Base-by-base conservation (phyloP, 805 yeast genomes). In the Metschnikowia anglica region DNA sequence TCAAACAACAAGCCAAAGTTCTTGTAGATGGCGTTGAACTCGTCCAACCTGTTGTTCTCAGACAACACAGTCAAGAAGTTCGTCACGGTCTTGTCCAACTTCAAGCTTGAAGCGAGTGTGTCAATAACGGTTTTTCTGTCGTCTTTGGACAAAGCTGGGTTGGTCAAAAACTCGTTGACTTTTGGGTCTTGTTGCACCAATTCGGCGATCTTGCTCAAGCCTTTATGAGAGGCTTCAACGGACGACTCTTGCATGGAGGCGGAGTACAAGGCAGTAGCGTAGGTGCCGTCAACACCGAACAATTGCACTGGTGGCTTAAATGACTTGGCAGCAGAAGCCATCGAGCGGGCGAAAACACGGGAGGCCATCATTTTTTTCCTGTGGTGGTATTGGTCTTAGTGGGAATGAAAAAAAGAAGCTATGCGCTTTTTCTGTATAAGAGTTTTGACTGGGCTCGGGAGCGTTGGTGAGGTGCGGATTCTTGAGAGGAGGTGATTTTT, bases 221-320 rank as follows among this genome's bases (percentile, higher is more conserved):
- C 80, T 60, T 74, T 73, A 57, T 76, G 75, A 43, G 90, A 83
- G 50, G 81, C 69, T 44, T 83, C 91, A 56, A 89, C 72, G 8
- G 88, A 74, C 26, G 95, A 79, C 56, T 80, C 81, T 76, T 87
- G 84, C 54, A 84, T 84, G 44, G 98, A 84, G 17, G 98, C 97
- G 42, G 90, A 76, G 80, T 83, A 91, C 59, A 93, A 79, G 37
- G 99, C 97, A 45, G 88, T 79, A 56, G 98, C 99, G 70, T 91
- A 91, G 53, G 98, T 89, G 63, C 98, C 99, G 56, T 90, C 97
- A 56, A 91, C 73, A 52, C 98, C 98, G 61, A 79, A 91, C 65
- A 91, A 78, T 78, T 89, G 96, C 52, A 91, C 86, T 44, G 98
- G 97, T 41, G 95, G 89, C 69, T 81, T 83, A 60, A 78, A 79